A percentile compares a stretch with the other conserved stretches of the same genome.
Evolutionary conservation across 164 flowering plant species (phyloP).

Genomic region (Cinnamomum micranthum): DNA sequence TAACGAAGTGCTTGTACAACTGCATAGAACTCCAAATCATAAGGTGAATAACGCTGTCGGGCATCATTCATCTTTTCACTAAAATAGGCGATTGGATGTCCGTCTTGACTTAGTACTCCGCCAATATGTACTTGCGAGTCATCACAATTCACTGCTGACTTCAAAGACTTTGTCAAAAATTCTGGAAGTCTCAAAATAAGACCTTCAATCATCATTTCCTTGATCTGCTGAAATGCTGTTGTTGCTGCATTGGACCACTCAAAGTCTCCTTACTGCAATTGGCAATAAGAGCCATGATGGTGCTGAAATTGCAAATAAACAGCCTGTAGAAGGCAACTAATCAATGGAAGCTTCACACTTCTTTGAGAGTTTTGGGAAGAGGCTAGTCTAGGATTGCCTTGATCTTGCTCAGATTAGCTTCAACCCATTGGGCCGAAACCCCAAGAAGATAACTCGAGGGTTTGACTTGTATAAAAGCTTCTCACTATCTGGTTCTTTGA

Average conservation of each 20-base stretch:
- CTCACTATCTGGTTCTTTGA: no score
- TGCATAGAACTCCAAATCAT: neutral
- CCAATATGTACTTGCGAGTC: neutral
- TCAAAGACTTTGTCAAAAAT: neutral
- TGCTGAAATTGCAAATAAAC: slow-evolving; percentile 2
- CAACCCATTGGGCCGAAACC: no score
- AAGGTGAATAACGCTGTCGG: neutral
- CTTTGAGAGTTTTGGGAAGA: neutral
- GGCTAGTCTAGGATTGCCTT: no score
- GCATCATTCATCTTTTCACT: neutral
- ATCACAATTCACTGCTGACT: neutral
- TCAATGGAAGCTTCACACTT: slow-evolving; percentile 7
- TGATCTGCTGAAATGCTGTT: neutral
- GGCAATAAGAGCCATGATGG: neutral
- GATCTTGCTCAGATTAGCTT: no score
- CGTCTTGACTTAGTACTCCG: neutral
- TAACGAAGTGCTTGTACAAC: neutral
- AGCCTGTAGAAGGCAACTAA: slow-evolving; percentile 5
- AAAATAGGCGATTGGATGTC: neutral
- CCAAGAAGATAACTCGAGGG: no score
- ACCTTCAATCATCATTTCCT: neutral
- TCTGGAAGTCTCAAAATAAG: neutral
- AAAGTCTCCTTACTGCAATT: neutral
- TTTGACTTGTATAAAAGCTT: no score
- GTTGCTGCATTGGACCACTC: neutral